Base-by-base conservation (phyloP, 139 green algal species). In the Astrephomene gubernaculifera region DNA sequence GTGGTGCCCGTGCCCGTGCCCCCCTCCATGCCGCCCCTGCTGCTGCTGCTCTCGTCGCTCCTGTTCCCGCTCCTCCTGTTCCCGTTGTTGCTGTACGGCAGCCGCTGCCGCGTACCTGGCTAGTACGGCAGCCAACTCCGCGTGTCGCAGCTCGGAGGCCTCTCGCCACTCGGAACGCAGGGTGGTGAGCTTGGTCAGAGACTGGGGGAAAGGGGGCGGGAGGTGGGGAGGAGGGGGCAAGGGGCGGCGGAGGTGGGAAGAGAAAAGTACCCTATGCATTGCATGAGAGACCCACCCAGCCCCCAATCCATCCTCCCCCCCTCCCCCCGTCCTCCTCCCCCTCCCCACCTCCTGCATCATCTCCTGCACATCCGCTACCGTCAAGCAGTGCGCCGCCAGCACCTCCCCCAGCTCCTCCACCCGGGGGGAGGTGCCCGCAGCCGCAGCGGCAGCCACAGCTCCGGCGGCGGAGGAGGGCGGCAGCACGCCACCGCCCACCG, bases 291-390 rank as follows among this genome's bases (percentile, higher is more conserved):
- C 10, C 31, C 29, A 21, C 31, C 3, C 31, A 4, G 3, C 2
- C 65, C n/a, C 65, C 31, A 21, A 41, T 3, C 17, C 63, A n/a
- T 70, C n/a, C n/a, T n/a, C n/a, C n/a, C n/a, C n/a, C n/a, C n/a
- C n/a, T n/a, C n/a, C n/a, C n/a, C n/a, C n/a, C 29, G n/a, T n/a
- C n/a, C n/a, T n/a, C n/a, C n/a, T n/a, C 10, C 36, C 27, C 65
- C 31, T 71, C 12, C 71, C 31, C 71, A 83, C 76, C 39, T 72
- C 35, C 27, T 73, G 17, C 38, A 83, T 27, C 2, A 83, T 83
- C 29, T 33, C 43, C 39, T 44, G 60, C n/a, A 83, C 29, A n/a
- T 83, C 76, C 17, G 17, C 39, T 0, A 72, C 29, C 29, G 39
- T 63, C 29, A 12, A 2, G 4, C 24, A 19, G 60, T 83, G 76